Conservation (phyloP, 2,329 filamentous ascomycete genomes). For the Scortechinia acanthostroma region DNA sequence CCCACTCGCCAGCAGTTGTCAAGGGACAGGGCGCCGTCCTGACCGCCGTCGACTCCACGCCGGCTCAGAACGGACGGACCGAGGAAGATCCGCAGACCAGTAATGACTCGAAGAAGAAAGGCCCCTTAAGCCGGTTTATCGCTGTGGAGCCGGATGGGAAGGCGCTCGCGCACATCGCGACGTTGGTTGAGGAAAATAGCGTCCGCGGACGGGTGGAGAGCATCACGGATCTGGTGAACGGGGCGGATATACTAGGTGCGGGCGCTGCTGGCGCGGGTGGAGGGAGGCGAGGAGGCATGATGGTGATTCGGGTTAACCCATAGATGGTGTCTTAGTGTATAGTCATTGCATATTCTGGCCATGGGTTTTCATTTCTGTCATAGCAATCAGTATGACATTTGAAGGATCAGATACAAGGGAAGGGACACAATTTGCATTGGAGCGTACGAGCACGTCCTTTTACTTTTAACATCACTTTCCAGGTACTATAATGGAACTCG, state of each 20-base stretch:
- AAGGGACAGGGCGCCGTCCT: conserved; percentile 20
- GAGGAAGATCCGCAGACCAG: conserved; percentile 4
- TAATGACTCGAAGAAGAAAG: conserved; percentile 9
- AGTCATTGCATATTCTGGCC: too few relatives aligned
- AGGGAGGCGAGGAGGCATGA: background rate
- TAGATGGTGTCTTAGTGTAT: too few relatives aligned
- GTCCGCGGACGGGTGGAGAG: conserved; percentile 17
- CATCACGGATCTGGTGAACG: conserved; percentile 21
- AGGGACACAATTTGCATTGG: too few relatives aligned
- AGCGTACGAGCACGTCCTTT: too few relatives aligned
- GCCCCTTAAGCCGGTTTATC: conserved; percentile 20
- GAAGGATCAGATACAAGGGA: too few relatives aligned
- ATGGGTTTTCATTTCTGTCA: too few relatives aligned
- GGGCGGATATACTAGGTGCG: conserved; percentile 9
- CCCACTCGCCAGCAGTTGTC: conserved; percentile 19
- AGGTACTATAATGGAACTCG: too few relatives aligned
- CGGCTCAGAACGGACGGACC: conserved; percentile 8
- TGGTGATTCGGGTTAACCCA: background rate
- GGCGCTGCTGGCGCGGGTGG: background rate
- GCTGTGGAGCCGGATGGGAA: conserved; percentile 21
- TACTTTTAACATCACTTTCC: too few relatives aligned
- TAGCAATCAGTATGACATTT: too few relatives aligned
- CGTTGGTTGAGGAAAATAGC: conserved; percentile 22
- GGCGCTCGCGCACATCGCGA: conserved; percentile 20
- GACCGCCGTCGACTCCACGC: conserved; percentile 17